Evolutionary conservation across 352 stramenopile genomes (phyloP), one percentile per base, ranked within the genome.

Genomic region (Phytophthora ohioensis): DNA sequence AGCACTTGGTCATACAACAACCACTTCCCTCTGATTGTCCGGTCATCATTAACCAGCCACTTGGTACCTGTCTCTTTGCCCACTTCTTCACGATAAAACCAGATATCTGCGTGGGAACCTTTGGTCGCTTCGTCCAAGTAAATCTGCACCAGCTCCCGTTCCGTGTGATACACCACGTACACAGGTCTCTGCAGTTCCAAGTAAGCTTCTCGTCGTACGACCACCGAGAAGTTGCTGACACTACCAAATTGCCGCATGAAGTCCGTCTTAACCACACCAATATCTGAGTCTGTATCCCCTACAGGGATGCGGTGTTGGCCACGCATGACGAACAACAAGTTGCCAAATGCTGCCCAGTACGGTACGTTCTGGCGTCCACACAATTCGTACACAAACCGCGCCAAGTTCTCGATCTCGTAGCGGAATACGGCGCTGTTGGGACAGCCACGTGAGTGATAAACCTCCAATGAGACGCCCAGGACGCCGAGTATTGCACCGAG

Each of bases 201-300:
- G 31, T 75, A 71, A 5, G 80, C 84, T 15, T 91, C 78, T n/a
- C 69, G 45, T 45, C 67, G 59, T 11, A 87, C 75, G 17, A 83
- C 60, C 9, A 57, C 47, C 11, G 87, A 86, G 53, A 94, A 92
- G 46, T 86, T 89, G 11, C 64, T 57, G 13, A 93, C 71, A n/a
- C 71, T 79, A 13, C 52, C 42, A 47, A 91, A 94, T 11, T 62
- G 67, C 32, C 72, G 57, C 38, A 91, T 64, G 46, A 94, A 90
- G 43, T 64, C 71, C 34, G 49, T 63, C 68, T 94, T 92, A 17
- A 86, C 56, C 17, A 94, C 72, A n/a, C 78, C 80, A 57, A 94
- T 82, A 69, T 93, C 87, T 66, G 87, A 91, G 76, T 94, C 85
- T 10, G 87, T 93, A 73, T 94, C 87, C 38, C 84, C 85, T 55